phyloP scores from a whole-genome alignment of 1,139 yeast genomes.

The Geotrichum phurueaensis region DNA sequence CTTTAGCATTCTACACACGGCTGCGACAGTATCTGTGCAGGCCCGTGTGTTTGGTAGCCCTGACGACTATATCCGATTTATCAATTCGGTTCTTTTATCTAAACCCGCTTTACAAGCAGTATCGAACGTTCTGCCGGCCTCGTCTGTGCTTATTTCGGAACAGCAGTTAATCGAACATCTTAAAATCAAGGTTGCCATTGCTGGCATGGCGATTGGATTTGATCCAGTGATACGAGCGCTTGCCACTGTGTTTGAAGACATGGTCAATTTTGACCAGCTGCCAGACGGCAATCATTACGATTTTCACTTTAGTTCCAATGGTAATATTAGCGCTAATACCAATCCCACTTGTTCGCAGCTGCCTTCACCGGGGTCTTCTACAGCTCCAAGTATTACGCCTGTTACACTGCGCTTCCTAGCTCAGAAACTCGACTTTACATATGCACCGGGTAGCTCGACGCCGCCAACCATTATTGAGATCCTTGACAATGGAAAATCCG shows the following conservation, averaged over 20 bases:
- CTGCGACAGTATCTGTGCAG: slow-evolving; percentile 55
- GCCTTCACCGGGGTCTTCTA: background rate
- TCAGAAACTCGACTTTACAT: slow-evolving; percentile 50
- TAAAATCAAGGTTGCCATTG: slow-evolving; percentile 43
- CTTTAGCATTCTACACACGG: slow-evolving; percentile 45
- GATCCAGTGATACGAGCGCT: slow-evolving; percentile 5
- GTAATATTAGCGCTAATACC: background rate
- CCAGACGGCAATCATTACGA: slow-evolving; percentile 12
- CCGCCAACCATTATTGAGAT: slow-evolving; percentile 66
- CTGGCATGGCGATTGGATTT: slow-evolving; percentile 3
- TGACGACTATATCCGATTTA: background rate
- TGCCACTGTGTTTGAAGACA: slow-evolving; percentile 43
- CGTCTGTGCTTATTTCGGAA: slow-evolving; percentile 1
- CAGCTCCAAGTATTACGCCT: slow-evolving; percentile 29
- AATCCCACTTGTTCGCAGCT: background rate
- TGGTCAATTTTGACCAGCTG: slow-evolving; percentile 61
- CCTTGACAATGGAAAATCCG: slow-evolving; percentile 61
- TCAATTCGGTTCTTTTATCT: slow-evolving; percentile 3
- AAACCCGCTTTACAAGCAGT: background rate
- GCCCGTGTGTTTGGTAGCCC: background rate
- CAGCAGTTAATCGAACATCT: slow-evolving; percentile 4
- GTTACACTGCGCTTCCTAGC: slow-evolving; percentile 44
- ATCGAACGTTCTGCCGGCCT: slow-evolving; percentile 8
- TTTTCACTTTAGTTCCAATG: background rate
- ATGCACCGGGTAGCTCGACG: slow-evolving; percentile 52